These are phyloP conservation scores for Solanum hybrid DNA, from an alignment of 305 asterid species.

Conservation along the genomic window DNA sequence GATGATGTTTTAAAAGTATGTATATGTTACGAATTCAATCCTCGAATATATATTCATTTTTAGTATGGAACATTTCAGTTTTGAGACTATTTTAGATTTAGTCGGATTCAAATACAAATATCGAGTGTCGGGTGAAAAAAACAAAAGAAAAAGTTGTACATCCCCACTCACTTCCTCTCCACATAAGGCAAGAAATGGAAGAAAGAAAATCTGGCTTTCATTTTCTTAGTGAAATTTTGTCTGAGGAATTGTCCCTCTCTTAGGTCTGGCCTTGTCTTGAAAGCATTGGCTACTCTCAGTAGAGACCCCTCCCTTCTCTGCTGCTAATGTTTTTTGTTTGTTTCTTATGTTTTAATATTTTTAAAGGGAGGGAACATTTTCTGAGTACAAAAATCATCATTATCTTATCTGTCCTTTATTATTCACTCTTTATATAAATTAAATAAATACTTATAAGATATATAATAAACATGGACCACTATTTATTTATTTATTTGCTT, in stretches of 20 bases:
- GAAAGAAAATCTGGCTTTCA: background rate
- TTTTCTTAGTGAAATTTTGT: conserved; percentile 9
- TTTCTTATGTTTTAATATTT: conserved; percentile 12
- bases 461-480: background rate
- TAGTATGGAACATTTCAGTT: rapidly evolving
- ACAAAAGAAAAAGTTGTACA: background rate
- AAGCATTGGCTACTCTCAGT: conserved; percentile 20
- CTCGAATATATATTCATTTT: background rate
- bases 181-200: background rate
- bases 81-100: background rate
- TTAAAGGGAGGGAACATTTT: conserved; percentile 29
- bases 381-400: conserved; percentile 29
- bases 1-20: too few species aligned
- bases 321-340: conserved; percentile 11
- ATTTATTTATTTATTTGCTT: background rate
- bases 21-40: too few species aligned
- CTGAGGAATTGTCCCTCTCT: conserved; percentile 21
- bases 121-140: background rate
- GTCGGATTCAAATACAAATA: rapidly evolving
- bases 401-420: conserved; percentile 19
- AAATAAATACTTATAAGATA: background rate
- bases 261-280: background rate
- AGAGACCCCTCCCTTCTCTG: conserved; percentile 6
- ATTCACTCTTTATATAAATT: background rate
- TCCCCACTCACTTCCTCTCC: background rate